These are phyloP conservation scores for Tulasnella calospora DNA, from an alignment of 768 basidiomycete species.

Conservation along the genomic window DNA sequence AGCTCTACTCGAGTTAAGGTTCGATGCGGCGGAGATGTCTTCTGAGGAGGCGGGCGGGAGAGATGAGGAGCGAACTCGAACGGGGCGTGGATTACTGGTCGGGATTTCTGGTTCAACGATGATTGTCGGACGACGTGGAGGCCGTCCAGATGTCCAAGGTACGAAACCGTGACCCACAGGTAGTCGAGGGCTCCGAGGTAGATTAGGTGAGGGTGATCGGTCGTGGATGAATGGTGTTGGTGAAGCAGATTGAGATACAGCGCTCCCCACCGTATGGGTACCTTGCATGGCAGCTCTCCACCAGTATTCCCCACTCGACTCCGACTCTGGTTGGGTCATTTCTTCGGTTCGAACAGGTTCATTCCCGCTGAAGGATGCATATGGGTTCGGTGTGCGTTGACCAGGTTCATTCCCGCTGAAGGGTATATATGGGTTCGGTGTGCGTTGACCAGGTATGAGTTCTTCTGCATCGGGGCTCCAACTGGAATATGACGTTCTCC, in stretches of 20 bases:
- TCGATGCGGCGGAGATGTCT: not conserved
- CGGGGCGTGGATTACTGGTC: not conserved
- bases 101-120: not conserved
- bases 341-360: not conserved
- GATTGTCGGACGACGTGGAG: not conserved
- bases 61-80: not conserved
- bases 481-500: not conserved
- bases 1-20: not conserved
- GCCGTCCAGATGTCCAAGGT: not conserved
- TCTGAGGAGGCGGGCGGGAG: not conserved
- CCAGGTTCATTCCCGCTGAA: not conserved
- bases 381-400: not conserved
- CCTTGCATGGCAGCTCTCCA: not conserved
- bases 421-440: not conserved
- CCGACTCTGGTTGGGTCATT: not conserved
- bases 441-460: not conserved
- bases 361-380: not conserved
- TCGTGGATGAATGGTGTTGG: not conserved
- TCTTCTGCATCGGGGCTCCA: conserved; percentile 3
- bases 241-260: not conserved
- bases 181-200: not conserved
- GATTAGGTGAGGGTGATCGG: not conserved
- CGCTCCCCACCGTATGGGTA: not conserved
- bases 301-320: conserved; percentile 3
- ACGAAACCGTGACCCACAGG: not conserved